These are phyloP conservation scores for Leccinum insolens DNA, from an alignment of 1,284 basidiomycete genomes.

Conservation along the genomic window DNA sequence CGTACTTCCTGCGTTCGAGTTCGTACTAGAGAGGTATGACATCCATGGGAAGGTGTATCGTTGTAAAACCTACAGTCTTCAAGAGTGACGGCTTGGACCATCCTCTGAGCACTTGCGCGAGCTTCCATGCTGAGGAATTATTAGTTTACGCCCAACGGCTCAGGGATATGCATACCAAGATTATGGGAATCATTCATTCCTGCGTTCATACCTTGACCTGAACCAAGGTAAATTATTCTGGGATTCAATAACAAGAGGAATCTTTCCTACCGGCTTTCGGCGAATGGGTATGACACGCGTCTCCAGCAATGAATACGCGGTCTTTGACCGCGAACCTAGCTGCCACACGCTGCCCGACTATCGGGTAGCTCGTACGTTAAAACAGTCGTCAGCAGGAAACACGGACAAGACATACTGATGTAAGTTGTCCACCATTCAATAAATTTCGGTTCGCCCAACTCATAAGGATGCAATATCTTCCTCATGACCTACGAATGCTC, in stretches of 20 bases:
- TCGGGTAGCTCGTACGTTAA: neutral
- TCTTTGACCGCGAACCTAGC: neutral
- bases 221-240: neutral
- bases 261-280: neutral
- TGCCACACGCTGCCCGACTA: slow-evolving; percentile 1
- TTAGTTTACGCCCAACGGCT: neutral
- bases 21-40: slow-evolving; percentile 48
- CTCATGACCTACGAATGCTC: slow-evolving; percentile 49
- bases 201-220: slow-evolving; percentile 63
- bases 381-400: neutral
- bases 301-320: slow-evolving; percentile 1
- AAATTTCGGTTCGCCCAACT: neutral
- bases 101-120: neutral
- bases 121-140: neutral
- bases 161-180: slow-evolving; percentile 34
- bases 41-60: neutral
- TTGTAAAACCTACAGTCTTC: slow-evolving; percentile 56
- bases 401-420: neutral
- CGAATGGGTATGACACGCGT: slow-evolving; percentile 2
- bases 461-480: slow-evolving; percentile 48
- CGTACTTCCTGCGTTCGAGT: slow-evolving; percentile 70
- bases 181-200: slow-evolving; percentile 83
- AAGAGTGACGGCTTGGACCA: slow-evolving; percentile 58
- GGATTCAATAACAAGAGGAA: neutral
- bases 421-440: slow-evolving; percentile 2